Percentiles rank a stretch among this genome's conserved stretches.
These are phyloP conservation scores for Septoria linicola DNA, from an alignment of 2,329 filamentous ascomycete species.

Conservation along the genomic window DNA sequence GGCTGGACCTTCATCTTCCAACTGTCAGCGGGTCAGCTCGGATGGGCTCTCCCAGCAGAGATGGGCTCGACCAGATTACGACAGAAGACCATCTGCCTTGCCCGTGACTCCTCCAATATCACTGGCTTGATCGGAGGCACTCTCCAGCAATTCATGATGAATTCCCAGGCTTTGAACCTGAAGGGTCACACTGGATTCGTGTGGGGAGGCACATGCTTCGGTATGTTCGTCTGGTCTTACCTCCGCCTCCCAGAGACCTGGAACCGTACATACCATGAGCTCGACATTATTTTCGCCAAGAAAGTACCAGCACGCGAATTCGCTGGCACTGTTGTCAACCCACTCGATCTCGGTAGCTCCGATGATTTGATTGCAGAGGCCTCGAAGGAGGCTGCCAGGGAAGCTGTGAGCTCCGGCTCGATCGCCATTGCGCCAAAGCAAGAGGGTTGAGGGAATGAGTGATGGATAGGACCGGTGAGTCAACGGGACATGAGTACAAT, in stretches of 20 bases:
- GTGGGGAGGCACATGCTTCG: constrained; percentile 40
- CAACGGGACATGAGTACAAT: no score
- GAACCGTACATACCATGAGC: constrained; percentile 52
- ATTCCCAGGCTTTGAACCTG: constrained; percentile 30
- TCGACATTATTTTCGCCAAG: constrained; percentile 56
- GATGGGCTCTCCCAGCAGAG: constrained; percentile 32
- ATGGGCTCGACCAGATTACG: constrained; percentile 31
- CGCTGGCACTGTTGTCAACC: constrained; percentile 9
- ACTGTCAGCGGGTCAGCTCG: constrained; percentile 30
- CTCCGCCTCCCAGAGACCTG: constrained; percentile 45
- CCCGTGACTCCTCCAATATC: constrained; percentile 29
- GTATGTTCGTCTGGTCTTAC: constrained; percentile 44
- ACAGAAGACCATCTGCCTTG: constrained; percentile 34
- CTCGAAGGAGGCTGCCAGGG: constrained; percentile 4
- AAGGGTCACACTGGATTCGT: constrained; percentile 38
- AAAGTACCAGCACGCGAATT: constrained; percentile 46
- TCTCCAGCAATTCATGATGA: constrained; percentile 31
- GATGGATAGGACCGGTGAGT: no score
- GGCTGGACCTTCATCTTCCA: constrained; percentile 29
- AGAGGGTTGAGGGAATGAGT: neutral
- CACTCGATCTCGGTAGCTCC: constrained; percentile 2
- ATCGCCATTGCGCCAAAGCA: constrained; percentile 1
- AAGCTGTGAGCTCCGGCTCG: neutral
- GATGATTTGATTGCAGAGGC: constrained; percentile 10
- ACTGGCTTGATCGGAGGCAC: constrained; percentile 24